Evolutionary conservation across 2,329 filamentous ascomycete genomes (phyloP), one percentile per base, ranked within the genome.

Genomic region (Microcera coccophila): DNA sequence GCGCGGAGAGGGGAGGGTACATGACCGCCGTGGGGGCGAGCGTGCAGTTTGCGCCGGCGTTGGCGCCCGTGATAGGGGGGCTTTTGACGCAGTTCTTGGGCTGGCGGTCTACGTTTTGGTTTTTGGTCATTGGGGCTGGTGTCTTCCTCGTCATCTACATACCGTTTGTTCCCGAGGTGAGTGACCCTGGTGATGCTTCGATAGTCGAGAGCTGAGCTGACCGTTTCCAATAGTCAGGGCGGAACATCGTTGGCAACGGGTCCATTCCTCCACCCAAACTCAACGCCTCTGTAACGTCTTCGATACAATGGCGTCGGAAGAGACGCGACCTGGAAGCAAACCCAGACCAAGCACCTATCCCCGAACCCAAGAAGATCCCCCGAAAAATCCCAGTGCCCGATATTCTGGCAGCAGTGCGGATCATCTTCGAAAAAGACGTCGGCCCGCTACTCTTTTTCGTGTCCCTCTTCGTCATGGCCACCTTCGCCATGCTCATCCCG

Each of bases 41-140:
- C 34, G 50, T 65, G 3, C 66, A 75, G 4, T 55, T 81, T 32
- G 65, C 56, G 4, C 63, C 65, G 5, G 61, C 63, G 1, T 38
- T 71, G 22, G 67, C 71, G 0, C 78, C 79, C 0, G 67, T 79
- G 3, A 56, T 81, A 5, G 76, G 78, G 4, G 78, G 77, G 2
- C 50, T 77, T 2, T 57, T 82, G 18, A 66, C 67, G 8, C 65
- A 76, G 42, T 75, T 66, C 41, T 60, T 75, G 1, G 74, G 74
- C 3, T 81, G 77, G 77, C 62, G 70, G 38, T 69, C 68, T 19
- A 72, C 73, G 11, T 81, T 81, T 52, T 80, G 75, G 74, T 77
- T 78, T 35, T 57, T 81, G n/a, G 61, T 69, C 5, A 76, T 79
- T 29, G 50, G 50, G 1, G 55, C 52, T 2, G 60, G 57, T 1